Base-by-base conservation (phyloP, 2,329 filamentous ascomycete species). In the Neopestalotiopsis rosae region DNA sequence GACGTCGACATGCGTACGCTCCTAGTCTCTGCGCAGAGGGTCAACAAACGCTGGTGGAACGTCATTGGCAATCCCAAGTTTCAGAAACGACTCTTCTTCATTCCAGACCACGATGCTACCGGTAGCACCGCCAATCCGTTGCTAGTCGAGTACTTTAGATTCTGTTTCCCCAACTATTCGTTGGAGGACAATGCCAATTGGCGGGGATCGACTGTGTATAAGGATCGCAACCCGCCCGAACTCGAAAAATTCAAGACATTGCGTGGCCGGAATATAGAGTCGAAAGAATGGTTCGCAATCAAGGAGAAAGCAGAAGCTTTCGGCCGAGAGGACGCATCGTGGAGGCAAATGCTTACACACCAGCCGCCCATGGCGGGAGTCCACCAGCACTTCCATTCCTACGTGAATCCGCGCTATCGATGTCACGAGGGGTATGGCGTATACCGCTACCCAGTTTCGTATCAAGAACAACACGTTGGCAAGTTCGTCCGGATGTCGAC, bases 301-400 rank as follows among this genome's bases (percentile, higher is more conserved):
- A 30, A 28, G 3, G 10, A 59, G 0, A 59, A 10, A 59, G 24
- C 57, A 38, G 62, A 49, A 5, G 62, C 62, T 13, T 65, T 30
- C 38, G 17, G 42, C 38, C 28, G 62, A 12, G 32, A 2, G 28
- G 40, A 65, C 4, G 62, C 62, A 49, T 49, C 38, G 14, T 65
- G 62, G 62, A 28, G 30, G 17, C 62, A 40, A 1, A 65, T 65
- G 62, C 13, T 65, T 17, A 32, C 40, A 13, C 62, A 52, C 40
- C 62, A 65, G 34, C 62, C 62, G 12, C 62, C 62, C 5, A n/a
- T 52, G 6, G 13, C n/a, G 10, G 32, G 10, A 12, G 10, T 28
- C 4, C 28, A 61, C n/a, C 57, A 61, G 57, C 12, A 20, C 5
- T 56, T 56, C 14, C 14, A 17, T 17, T 5, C 5, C 49, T 5